These are phyloP conservation scores for Penicillium coffeae DNA, from an alignment of 495 filamentous ascomycete species.

Conservation along the genomic window DNA sequence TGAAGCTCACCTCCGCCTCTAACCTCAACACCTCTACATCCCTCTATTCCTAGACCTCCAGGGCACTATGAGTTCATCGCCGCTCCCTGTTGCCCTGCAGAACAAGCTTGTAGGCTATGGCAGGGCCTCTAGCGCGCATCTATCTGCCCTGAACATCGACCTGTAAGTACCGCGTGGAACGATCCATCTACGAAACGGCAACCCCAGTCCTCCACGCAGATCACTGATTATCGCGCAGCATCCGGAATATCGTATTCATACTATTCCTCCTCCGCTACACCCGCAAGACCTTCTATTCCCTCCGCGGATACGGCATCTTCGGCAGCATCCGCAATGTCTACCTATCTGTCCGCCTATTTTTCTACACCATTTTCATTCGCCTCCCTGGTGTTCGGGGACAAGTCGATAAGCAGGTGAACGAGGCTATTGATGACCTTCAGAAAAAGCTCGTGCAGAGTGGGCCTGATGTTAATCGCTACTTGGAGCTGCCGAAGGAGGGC, in stretches of 20 bases:
- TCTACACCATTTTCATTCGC: conserved; percentile 82
- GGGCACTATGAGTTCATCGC: conserved; percentile 33
- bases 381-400: conserved; percentile 77
- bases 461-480: conserved; percentile 66
- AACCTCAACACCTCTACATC: conserved; percentile 6
- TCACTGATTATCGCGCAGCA: conserved; percentile 37
- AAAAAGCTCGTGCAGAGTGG: conserved; percentile 73
- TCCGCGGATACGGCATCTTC: conserved; percentile 83
- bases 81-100: conserved; percentile 38
- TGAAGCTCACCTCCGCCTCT: conserved; percentile 13
- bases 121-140: conserved; percentile 53
- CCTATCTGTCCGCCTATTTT: conserved; percentile 59
- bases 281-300: conserved; percentile 72
- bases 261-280: conserved; percentile 86
- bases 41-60: conserved; percentile 6
- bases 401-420: conserved; percentile 72
- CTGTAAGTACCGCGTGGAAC: conserved; percentile 54
- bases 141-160: conserved; percentile 70
- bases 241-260: conserved; percentile 86
- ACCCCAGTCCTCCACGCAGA: background rate
- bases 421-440: conserved; percentile 68
- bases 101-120: conserved; percentile 41
- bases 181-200: conserved; percentile 12
- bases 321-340: conserved; percentile 75
- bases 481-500: conserved; percentile 78